These are phyloP conservation scores for Keithomyces neogunnii DNA, from an alignment of 2,329 filamentous ascomycete species.

Conservation along the genomic window DNA sequence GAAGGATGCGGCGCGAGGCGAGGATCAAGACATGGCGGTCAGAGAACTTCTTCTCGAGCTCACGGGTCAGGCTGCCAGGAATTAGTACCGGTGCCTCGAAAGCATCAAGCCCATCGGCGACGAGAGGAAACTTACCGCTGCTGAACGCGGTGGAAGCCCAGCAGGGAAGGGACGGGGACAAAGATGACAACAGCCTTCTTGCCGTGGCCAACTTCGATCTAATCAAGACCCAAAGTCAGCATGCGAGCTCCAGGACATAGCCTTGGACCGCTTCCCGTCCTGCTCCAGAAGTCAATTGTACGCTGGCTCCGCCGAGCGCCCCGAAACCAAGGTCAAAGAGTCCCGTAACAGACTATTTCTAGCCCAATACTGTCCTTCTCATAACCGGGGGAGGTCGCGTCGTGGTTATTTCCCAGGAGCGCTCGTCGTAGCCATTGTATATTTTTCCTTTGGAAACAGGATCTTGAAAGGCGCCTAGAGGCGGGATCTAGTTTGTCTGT, in stretches of 20 bases:
- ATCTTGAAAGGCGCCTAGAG: constrained; percentile 20
- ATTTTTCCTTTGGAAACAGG: constrained; percentile 34
- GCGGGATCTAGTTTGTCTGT: constrained; percentile 12
- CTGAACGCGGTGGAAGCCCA: constrained; percentile 98
- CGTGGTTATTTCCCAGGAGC: constrained; percentile 7
- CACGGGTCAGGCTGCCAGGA: constrained; percentile 85
- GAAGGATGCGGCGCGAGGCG: constrained; percentile 95
- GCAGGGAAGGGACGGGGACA: constrained; percentile 98
- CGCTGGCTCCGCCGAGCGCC: constrained; percentile 23
- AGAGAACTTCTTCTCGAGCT: constrained; percentile 99
- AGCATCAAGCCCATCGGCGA: not conserved
- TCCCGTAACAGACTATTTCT: constrained; percentile 17
- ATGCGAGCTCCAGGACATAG: constrained; percentile 65
- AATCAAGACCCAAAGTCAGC: constrained; percentile 60
- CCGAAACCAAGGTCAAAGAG: constrained; percentile 12
- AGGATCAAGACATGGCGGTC: constrained; percentile 99
- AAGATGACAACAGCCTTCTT: constrained; percentile 99
- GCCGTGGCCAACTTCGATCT: constrained; percentile 99
- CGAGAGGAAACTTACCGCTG: constrained; percentile 69
- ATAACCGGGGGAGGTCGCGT: constrained; percentile 4
- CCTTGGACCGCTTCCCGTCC: constrained; percentile 71
- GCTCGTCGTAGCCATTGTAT: constrained; percentile 25
- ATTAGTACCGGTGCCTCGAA: constrained; percentile 12
- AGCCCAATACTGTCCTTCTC: constrained; percentile 2
- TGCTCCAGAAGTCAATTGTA: constrained; percentile 47